These are phyloP conservation scores for Ophiostoma sp. DNA, from an alignment of 2,329 filamentous ascomycete genomes.

Conservation along the genomic window DNA sequence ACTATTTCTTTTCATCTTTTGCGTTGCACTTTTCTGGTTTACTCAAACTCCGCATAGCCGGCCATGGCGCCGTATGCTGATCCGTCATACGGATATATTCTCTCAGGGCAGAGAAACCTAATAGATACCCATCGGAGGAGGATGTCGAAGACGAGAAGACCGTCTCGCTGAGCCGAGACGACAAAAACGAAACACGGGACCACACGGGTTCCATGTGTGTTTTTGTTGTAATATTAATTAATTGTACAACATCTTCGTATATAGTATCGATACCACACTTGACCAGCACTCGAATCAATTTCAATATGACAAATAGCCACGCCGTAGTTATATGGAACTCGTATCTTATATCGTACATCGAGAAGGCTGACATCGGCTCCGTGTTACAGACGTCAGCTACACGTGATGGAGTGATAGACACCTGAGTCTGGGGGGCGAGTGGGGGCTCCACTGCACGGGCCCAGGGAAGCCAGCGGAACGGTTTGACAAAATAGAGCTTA, in stretches of 20 bases:
- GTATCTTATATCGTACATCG: too few species aligned
- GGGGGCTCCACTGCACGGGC: slow-evolving; percentile 3
- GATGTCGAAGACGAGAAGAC: slow-evolving; percentile 3
- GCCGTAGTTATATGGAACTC: neutral
- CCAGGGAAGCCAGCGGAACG: neutral
- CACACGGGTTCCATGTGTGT: neutral
- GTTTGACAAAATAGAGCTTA: neutral
- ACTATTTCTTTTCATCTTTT: neutral
- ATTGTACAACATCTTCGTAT: slow-evolving; percentile 9
- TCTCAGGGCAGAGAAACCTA: neutral
- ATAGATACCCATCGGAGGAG: slow-evolving; percentile 15
- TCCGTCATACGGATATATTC: neutral
- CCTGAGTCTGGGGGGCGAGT: neutral
- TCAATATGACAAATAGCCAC: too few species aligned
- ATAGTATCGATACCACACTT: neutral
- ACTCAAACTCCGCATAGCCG: neutral
- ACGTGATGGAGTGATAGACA: neutral
- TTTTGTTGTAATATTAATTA: neutral
- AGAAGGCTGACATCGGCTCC: neutral
- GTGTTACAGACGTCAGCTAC: neutral
- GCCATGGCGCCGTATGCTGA: slow-evolving; percentile 7
- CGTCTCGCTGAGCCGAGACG: neutral
- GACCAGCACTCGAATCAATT: neutral
- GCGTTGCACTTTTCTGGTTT: neutral
- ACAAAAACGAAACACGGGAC: neutral